Percentiles rank a stretch among this genome's conserved stretches.
These are phyloP conservation scores for Boletus subcaerulescens DNA, from an alignment of 768 basidiomycete species.

Conservation along the genomic window DNA sequence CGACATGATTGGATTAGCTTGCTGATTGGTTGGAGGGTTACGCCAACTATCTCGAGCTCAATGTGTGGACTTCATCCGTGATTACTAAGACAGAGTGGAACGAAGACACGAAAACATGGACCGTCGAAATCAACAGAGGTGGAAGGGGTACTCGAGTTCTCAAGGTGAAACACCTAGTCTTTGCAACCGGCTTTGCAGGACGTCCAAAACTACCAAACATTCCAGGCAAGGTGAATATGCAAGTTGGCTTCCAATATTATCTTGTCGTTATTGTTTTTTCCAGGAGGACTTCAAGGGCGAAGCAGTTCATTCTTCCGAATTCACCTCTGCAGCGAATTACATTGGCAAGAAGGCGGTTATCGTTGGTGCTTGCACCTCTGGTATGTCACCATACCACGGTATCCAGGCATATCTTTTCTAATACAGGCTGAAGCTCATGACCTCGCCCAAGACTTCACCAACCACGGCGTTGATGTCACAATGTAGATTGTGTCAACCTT, in stretches of 20 bases:
- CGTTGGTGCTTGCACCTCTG: conserved; percentile 65
- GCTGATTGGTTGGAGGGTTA: conserved; percentile 67
- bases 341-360: conserved; percentile 63
- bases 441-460: conserved; percentile 36
- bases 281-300: conserved; percentile 54
- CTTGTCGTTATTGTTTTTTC: not conserved
- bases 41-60: conserved; percentile 55
- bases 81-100: conserved; percentile 39
- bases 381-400: conserved; percentile 24
- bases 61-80: conserved; percentile 57
- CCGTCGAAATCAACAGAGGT: conserved; percentile 38
- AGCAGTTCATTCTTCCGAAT: conserved; percentile 51
- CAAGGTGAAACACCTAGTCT: conserved; percentile 49
- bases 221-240: conserved; percentile 38
- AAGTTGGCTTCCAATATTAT: too few species aligned
- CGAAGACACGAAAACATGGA: conserved; percentile 41
- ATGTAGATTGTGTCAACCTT: conserved; percentile 12
- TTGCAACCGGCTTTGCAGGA: conserved; percentile 53
- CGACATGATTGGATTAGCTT: conserved; percentile 34
- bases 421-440: conserved; percentile 32
- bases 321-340: conserved; percentile 47
- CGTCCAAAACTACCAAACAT: conserved; percentile 43
- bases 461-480: conserved; percentile 30
- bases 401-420: not conserved
- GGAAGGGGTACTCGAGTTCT: conserved; percentile 35